A percentile compares a stretch with the other conserved stretches of the same genome.
Evolutionary conservation across 2,329 filamentous ascomycete genomes (phyloP).

Genomic region (Elsinoe necatrix): DNA sequence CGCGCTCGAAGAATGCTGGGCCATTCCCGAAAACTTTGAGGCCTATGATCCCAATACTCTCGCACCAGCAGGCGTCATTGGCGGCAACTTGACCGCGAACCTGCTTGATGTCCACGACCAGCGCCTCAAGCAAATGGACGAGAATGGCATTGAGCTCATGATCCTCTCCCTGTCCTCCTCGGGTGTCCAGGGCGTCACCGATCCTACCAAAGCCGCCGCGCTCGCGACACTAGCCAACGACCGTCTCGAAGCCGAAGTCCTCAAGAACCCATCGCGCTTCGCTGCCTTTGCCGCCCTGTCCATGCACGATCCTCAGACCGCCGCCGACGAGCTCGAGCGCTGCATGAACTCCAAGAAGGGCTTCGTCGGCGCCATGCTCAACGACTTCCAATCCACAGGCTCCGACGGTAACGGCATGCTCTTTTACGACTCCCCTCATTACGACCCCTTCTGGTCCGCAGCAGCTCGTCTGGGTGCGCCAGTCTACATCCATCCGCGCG

Average conservation of each 20-base stretch:
- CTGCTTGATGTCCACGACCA: slow-evolving; percentile 17
- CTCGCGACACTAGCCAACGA: slow-evolving; percentile 26
- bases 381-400: slow-evolving; percentile 25
- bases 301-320: slow-evolving; percentile 26
- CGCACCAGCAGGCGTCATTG: background rate
- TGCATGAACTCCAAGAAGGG: slow-evolving; percentile 25
- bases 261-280: slow-evolving; percentile 24
- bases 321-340: slow-evolving; percentile 28
- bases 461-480: slow-evolving; percentile 41
- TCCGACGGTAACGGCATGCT: slow-evolving; percentile 23
- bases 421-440: slow-evolving; percentile 28
- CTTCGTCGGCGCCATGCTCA: slow-evolving; percentile 31
- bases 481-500: slow-evolving; percentile 44
- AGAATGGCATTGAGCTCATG: slow-evolving; percentile 27
- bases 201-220: slow-evolving; percentile 23
- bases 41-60: slow-evolving; percentile 12
- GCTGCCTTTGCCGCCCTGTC: slow-evolving; percentile 31
- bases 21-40: slow-evolving; percentile 10
- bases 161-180: slow-evolving; percentile 25
- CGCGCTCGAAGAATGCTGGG: slow-evolving; percentile 13
- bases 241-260: slow-evolving; percentile 26
- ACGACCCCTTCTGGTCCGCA: slow-evolving; percentile 26
- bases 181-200: slow-evolving; percentile 25
- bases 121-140: slow-evolving; percentile 28
- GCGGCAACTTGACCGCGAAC: slow-evolving; percentile 6